Evolutionary conservation across 257 asterid genomes (phyloP).

Genomic region (Buddleja alternifolia): DNA sequence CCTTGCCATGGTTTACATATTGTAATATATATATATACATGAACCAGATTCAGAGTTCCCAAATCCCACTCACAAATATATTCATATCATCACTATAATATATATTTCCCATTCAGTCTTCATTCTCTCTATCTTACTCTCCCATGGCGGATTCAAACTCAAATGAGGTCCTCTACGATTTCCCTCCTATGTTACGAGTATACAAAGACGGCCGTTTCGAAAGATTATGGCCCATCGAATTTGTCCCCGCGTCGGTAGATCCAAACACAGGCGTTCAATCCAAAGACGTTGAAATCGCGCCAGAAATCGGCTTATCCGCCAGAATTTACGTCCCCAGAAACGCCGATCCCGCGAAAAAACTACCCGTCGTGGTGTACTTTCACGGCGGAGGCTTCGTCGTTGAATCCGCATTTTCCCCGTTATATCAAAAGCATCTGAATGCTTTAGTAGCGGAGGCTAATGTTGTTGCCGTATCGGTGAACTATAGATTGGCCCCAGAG

Average conservation of each 20-base stretch:
- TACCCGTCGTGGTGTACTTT: constrained; percentile 54
- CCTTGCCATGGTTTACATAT: too few species aligned
- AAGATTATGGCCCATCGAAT: constrained; percentile 14
- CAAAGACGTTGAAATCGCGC: constrained; percentile 47
- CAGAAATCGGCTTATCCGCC: constrained; percentile 40
- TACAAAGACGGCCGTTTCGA: constrained; percentile 50
- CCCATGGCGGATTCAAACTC: constrained; percentile 42
- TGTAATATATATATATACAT: too few species aligned
- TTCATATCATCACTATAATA: too few species aligned
- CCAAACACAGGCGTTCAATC: constrained; percentile 41
- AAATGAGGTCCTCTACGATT: constrained; percentile 37
- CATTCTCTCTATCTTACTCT: constrained; percentile 24
- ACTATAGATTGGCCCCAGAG: constrained; percentile 48
- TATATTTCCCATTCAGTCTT: too few species aligned
- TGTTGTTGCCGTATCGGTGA: constrained; percentile 35
- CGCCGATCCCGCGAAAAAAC: constrained; percentile 30
- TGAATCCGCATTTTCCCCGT: constrained; percentile 43
- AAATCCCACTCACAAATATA: too few species aligned
- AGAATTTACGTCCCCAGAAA: constrained; percentile 46
- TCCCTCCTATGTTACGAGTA: constrained; percentile 27
- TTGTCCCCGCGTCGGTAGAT: constrained; percentile 39
- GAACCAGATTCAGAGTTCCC: too few species aligned
- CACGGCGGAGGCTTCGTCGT: constrained; percentile 60
- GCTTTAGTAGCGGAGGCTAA: constrained; percentile 41
- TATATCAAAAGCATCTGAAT: constrained; percentile 43